These are phyloP conservation scores for Pichia nakasei DNA, from an alignment of 805 yeast genomes.

Conservation along the genomic window DNA sequence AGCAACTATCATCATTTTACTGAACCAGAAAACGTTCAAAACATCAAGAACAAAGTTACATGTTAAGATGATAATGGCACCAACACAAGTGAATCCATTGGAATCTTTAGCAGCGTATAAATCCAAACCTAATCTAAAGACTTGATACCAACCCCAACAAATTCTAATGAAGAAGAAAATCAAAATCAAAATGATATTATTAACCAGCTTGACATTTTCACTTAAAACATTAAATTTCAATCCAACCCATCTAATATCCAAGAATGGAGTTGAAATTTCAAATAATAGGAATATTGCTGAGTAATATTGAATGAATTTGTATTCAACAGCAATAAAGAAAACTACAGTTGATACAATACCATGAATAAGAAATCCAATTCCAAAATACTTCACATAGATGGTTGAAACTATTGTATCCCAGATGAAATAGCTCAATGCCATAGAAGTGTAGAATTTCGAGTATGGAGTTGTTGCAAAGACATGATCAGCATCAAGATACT, in stretches of 20 bases:
- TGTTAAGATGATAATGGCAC: slow-evolving; percentile 21
- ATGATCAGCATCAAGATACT: slow-evolving; percentile 21
- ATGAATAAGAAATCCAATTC: slow-evolving; percentile 29
- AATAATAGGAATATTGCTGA: slow-evolving; percentile 28
- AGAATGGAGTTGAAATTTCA: slow-evolving; percentile 31
- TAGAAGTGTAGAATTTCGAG: slow-evolving; percentile 20
- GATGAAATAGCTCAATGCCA: slow-evolving; percentile 29
- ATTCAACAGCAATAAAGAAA: slow-evolving; percentile 19
- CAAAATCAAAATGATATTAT: slow-evolving; percentile 27
- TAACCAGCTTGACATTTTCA: slow-evolving; percentile 23
- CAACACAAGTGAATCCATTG: slow-evolving; percentile 21
- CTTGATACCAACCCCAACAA: slow-evolving; percentile 33
- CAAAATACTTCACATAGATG: slow-evolving; percentile 22
- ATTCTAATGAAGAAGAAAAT: slow-evolving; percentile 29
- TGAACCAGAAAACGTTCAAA: slow-evolving; percentile 30
- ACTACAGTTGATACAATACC: slow-evolving; percentile 29
- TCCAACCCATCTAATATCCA: slow-evolving; percentile 31
- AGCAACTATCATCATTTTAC: slow-evolving; percentile 31
- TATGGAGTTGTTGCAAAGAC: slow-evolving; percentile 29
- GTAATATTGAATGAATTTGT: slow-evolving; percentile 26
- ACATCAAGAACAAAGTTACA: slow-evolving; percentile 28
- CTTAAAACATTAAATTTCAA: slow-evolving; percentile 24
- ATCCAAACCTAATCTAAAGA: slow-evolving; percentile 20
- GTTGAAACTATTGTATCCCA: slow-evolving; percentile 29
- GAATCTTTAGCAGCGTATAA: slow-evolving; percentile 20